These are phyloP conservation scores for Nepenthes gracilis DNA, from an alignment of 148 eudicot genomes.

Conservation along the genomic window DNA sequence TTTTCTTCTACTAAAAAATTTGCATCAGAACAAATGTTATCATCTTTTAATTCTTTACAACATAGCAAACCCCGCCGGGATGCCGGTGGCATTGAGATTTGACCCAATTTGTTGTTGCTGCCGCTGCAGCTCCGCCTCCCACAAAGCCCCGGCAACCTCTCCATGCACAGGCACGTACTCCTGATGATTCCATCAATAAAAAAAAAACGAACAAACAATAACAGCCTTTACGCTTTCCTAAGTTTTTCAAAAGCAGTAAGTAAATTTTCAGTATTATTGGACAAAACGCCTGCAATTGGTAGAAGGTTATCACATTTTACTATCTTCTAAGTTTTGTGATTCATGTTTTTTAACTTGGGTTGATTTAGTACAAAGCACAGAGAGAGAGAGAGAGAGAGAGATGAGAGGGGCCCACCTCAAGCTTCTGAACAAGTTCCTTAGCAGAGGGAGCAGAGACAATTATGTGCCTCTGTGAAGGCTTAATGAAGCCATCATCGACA, in stretches of 20 bases:
- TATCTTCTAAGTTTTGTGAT: too few relatives aligned
- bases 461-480: background rate
- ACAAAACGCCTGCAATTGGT: too few relatives aligned
- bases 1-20: too few relatives aligned
- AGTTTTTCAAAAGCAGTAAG: too few relatives aligned
- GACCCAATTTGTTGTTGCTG: conserved; percentile 28
- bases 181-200: conserved; percentile 19
- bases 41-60: background rate
- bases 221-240: too few relatives aligned
- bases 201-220: too few relatives aligned
- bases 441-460: conserved; percentile 9
- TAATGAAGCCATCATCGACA: conserved; percentile 13
- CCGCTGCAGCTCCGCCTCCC: conserved; percentile 50
- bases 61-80: conserved; percentile 37
- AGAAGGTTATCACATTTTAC: too few relatives aligned
- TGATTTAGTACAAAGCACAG: too few relatives aligned
- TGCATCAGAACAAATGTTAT: too few relatives aligned
- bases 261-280: too few relatives aligned
- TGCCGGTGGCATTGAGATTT: conserved; percentile 11
- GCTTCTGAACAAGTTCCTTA: conserved; percentile 8
- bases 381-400: too few relatives aligned
- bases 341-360: too few relatives aligned
- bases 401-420: conserved; percentile 2
- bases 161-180: conserved; percentile 68
- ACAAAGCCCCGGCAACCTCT: conserved; percentile 37